Percentiles rank a stretch among this genome's conserved stretches.
These are phyloP conservation scores for Hydnum rufescens DNA, from an alignment of 768 basidiomycete species.

Conservation along the genomic window DNA sequence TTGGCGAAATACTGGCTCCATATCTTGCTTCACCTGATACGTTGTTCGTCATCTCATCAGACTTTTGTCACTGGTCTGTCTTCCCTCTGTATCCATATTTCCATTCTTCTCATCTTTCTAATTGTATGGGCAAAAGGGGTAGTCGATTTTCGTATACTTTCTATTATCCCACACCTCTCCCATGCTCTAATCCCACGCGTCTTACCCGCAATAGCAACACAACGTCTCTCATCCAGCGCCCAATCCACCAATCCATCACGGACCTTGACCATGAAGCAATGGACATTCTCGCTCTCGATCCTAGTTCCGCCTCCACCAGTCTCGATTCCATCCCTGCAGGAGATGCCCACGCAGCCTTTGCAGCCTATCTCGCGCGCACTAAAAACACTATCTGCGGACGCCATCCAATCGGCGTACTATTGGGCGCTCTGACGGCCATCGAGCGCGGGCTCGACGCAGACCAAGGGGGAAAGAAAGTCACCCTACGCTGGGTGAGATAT, in stretches of 20 bases:
- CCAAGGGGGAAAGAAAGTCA: slow-evolving; percentile 15
- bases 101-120: background rate
- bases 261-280: slow-evolving; percentile 78
- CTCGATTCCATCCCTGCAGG: slow-evolving; percentile 17
- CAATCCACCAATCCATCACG: slow-evolving; percentile 69
- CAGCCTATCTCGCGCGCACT: slow-evolving; percentile 46
- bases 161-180: slow-evolving; percentile 48
- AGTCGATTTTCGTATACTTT: slow-evolving; percentile 70
- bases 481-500: slow-evolving; percentile 71
- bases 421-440: slow-evolving; percentile 50
- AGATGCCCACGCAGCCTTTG: slow-evolving; percentile 40
- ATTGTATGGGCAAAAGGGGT: slow-evolving; percentile 34
- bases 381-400: slow-evolving; percentile 96
- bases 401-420: slow-evolving; percentile 83
- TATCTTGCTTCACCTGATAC: slow-evolving; percentile 64
- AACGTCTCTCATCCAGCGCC: slow-evolving; percentile 17
- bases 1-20: slow-evolving; percentile 55
- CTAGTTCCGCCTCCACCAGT: slow-evolving; percentile 18
- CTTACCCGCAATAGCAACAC: background rate
- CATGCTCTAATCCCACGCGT: slow-evolving; percentile 18
- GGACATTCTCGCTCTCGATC: slow-evolving; percentile 40
- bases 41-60: slow-evolving; percentile 78
- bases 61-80: slow-evolving; percentile 92
- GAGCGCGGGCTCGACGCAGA: too few species aligned
- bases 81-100: background rate